Base-by-base conservation (phyloP, 345 rosid genomes). In the Hibiscus syriacus region DNA sequence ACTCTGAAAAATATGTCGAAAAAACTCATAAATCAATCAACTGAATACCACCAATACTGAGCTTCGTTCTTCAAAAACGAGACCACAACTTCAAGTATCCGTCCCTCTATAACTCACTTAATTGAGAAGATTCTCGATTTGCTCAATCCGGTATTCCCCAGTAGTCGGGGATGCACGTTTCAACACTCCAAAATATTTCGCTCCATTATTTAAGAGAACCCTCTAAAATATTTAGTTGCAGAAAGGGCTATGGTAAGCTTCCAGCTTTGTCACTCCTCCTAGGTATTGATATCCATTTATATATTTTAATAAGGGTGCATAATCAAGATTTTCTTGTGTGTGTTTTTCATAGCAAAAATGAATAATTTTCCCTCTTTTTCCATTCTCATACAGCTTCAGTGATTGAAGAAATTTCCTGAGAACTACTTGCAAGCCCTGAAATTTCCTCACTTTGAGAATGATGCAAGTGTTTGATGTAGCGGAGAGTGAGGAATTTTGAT, bases 391-490 rank as follows among this genome's bases (percentile, higher is more conserved):
- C 88, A 94, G 98, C 85, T 94, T 61, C 96, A 89, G 69, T 86
- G 96, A 78, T 81, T 92, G 78, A 94, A 92, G 86, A 92, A 91
- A 79, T 84, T 82, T 76, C 97, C 98, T 66, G 97, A 97, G 57
- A 92, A 94, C 80, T 87, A 81, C 83, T 76, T 84, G 78, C 99
- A 92, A 79, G 98, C 99, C 62, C 80, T 92, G 67, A 88, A 92
- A 78, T 90, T 96, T 73, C 98, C 98, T 71, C 78, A 92, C 99
- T 68, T 77, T 90, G 84, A 88, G 98, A 85, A 92, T 94, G 99
- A 94, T 94, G 98, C 88, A 82, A 81, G 88, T 74, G 45, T 46
- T 72, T 64, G 53, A 6, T n/a, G 3, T 25, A 16, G 14, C 13
- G 6, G 14, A 10, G 43, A 41, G 53, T 41, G 3, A 7, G 22